Evolutionary conservation across 228 moss, liverwort and hornwort species (phyloP).

Genomic region (Sphagnum fallax): DNA sequence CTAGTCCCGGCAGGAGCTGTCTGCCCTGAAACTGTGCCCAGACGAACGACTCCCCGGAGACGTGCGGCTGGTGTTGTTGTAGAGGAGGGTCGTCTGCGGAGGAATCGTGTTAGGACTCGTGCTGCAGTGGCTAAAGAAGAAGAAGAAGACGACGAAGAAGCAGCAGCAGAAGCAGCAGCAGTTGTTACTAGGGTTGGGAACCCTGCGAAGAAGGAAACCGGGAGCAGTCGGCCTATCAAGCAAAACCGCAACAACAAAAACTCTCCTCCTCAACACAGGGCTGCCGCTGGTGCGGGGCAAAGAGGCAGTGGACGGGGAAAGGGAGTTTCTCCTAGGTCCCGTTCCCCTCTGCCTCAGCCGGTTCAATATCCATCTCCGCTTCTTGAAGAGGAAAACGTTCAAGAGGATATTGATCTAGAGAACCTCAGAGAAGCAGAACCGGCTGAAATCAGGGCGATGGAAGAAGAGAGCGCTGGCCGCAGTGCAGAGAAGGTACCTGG

Average conservation of each 20-base stretch:
- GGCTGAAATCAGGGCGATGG: slow-evolving; percentile 74
- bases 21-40: slow-evolving; percentile 26
- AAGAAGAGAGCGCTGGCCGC: slow-evolving; percentile 92
- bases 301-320: slow-evolving; percentile 51
- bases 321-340: slow-evolving; percentile 56
- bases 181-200: slow-evolving; percentile 53
- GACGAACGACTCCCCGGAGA: slow-evolving; percentile 50
- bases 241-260: slow-evolving; percentile 31
- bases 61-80: slow-evolving; percentile 17
- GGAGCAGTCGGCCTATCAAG: slow-evolving; percentile 39
- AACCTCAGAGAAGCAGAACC: background rate
- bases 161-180: slow-evolving; percentile 49
- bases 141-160: background rate
- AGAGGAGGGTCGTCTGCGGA: slow-evolving; percentile 28
- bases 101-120: slow-evolving; percentile 77
- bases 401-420: background rate
- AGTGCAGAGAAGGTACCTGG: slow-evolving; percentile 96
- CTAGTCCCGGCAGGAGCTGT: slow-evolving; percentile 47
- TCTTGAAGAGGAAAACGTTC: background rate
- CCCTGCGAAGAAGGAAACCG: slow-evolving; percentile 57
- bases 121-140: slow-evolving; percentile 93
- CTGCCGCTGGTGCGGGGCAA: slow-evolving; percentile 15
- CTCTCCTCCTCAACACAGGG: slow-evolving; percentile 23
- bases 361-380: slow-evolving; percentile 52
- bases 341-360: slow-evolving; percentile 39